phyloP scores from a whole-genome alignment of 2,329 filamentous ascomycete species.

The Aotearoamyces nothofagi region DNA sequence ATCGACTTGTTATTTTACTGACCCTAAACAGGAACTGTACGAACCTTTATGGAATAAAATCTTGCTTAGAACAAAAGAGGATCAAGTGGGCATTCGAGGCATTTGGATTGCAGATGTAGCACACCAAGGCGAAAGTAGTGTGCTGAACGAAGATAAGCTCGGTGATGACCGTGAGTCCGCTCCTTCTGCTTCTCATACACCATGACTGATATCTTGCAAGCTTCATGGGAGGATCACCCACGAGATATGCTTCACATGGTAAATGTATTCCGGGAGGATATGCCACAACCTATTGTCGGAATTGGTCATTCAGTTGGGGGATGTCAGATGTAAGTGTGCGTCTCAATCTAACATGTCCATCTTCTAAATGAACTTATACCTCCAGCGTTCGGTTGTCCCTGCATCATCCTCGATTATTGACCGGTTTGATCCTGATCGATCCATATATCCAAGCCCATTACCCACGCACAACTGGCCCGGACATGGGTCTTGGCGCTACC shows the following conservation, averaged over 20 bases:
- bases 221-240: slow-evolving; percentile 73
- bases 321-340: slow-evolving; percentile 50
- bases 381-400: slow-evolving; percentile 44
- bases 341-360: neutral
- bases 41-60: slow-evolving; percentile 86
- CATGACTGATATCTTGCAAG: slow-evolving; percentile 25
- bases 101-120: slow-evolving; percentile 91
- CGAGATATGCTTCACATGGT: slow-evolving; percentile 75
- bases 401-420: slow-evolving; percentile 68
- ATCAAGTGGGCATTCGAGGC: slow-evolving; percentile 55
- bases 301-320: slow-evolving; percentile 85
- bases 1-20: too few relatives aligned
- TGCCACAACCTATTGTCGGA: slow-evolving; percentile 67
- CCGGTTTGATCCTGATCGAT: slow-evolving; percentile 65
- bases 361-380: neutral
- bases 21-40: slow-evolving; percentile 56
- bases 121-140: slow-evolving; percentile 65
- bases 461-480: slow-evolving; percentile 23
- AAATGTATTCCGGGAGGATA: slow-evolving; percentile 65
- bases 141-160: slow-evolving; percentile 59
- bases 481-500: slow-evolving; percentile 46
- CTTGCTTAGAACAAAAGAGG: slow-evolving; percentile 35
- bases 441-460: slow-evolving; percentile 51
- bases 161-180: slow-evolving; percentile 70
- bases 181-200: neutral